Conservation (phyloP, 371 early-diverging fungal species). For the Blakeslea trispora region DNA sequence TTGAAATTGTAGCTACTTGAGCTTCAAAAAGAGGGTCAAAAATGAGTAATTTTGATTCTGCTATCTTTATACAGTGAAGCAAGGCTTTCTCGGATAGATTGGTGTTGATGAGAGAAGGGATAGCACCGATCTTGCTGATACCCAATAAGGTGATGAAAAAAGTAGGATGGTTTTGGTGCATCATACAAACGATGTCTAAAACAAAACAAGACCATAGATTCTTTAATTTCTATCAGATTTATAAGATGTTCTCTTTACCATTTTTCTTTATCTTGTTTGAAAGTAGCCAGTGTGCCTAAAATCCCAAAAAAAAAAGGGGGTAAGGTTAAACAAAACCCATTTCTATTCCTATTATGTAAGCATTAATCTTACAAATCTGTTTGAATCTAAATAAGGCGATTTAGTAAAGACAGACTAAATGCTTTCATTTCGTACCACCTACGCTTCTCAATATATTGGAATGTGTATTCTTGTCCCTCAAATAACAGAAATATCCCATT, state of each 20-base stretch:
- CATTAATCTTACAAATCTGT: constrained; percentile 25
- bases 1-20: constrained; percentile 13
- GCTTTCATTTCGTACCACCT: constrained; percentile 1
- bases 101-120: constrained; percentile 35
- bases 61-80: constrained; percentile 32
- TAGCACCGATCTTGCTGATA: constrained; percentile 35
- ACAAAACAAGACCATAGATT: too few species aligned
- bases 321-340: too few species aligned
- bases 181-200: constrained; percentile 33
- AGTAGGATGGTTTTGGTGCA: constrained; percentile 35
- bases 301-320: too few species aligned
- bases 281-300: constrained; percentile 30
- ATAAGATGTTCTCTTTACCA: constrained; percentile 22
- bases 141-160: constrained; percentile 30
- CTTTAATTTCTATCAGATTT: neutral
- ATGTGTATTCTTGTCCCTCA: constrained; percentile 36
- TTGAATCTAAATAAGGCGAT: constrained; percentile 24
- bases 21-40: constrained; percentile 32
- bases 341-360: constrained; percentile 4
- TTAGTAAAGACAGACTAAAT: constrained; percentile 3
- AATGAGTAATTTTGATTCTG: constrained; percentile 26
- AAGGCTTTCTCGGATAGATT: constrained; percentile 29
- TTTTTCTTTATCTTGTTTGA: constrained; percentile 18
- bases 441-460: constrained; percentile 29
- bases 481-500: constrained; percentile 24